Conservation (phyloP, 202 grass and related monocot species). For the Zoysia matrella region DNA sequence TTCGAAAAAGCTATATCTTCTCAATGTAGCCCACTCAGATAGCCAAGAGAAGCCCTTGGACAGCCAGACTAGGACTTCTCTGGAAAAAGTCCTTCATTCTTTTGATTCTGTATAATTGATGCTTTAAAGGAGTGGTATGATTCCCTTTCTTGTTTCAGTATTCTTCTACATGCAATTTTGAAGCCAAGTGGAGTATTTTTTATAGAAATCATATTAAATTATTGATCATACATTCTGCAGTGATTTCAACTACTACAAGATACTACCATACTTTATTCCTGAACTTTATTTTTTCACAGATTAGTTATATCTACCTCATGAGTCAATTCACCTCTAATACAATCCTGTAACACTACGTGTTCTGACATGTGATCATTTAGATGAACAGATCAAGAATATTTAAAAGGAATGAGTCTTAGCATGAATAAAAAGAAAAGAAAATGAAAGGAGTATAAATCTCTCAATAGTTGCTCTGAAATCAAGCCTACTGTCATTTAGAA, state of each 20-base stretch:
- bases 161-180: background rate
- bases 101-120: constrained; percentile 74
- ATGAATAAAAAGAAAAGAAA: no score
- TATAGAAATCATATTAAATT: constrained; percentile 3
- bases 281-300: background rate
- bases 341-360: background rate
- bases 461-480: no score
- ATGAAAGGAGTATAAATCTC: no score
- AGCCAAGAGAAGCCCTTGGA: constrained; percentile 69
- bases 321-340: background rate
- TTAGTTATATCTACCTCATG: background rate
- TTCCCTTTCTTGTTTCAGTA: background rate
- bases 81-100: constrained; percentile 89
- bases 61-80: constrained; percentile 56
- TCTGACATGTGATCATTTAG: background rate
- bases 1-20: constrained; percentile 82
- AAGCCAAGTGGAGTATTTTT: background rate
- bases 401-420: no score
- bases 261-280: background rate
- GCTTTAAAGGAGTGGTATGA: background rate
- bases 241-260: background rate
- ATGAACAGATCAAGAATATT: background rate
- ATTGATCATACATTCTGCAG: background rate
- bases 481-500: no score
- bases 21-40: constrained; percentile 82